Conservation (phyloP, 208 protist genomes). For the Leishmania aethiopica region DNA sequence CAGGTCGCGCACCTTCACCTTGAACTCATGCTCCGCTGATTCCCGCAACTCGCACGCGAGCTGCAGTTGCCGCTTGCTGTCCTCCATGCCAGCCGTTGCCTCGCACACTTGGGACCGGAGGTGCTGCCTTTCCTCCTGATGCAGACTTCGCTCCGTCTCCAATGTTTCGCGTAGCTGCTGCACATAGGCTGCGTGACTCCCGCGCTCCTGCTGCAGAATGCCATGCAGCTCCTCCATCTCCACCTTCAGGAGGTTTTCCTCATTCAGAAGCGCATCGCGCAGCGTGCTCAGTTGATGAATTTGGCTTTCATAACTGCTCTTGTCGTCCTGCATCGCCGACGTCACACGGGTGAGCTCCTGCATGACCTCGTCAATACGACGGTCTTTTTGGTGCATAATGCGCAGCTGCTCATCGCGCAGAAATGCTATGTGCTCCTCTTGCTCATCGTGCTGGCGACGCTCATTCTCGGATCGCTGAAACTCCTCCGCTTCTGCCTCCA, state of each 20-base stretch:
- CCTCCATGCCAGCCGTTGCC: slow-evolving; percentile 41
- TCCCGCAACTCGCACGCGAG: slow-evolving; percentile 46
- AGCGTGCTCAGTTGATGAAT: slow-evolving; percentile 55
- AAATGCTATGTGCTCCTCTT: slow-evolving; percentile 68
- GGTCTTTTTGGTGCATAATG: slow-evolving; percentile 59
- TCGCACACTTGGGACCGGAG: slow-evolving; percentile 40
- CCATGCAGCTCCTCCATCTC: slow-evolving; percentile 51
- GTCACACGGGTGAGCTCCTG: slow-evolving; percentile 49
- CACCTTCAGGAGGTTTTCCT: slow-evolving; percentile 47
- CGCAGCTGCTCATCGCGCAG: slow-evolving; percentile 70
- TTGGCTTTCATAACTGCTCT: slow-evolving; percentile 43
- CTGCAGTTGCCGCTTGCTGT: slow-evolving; percentile 51
- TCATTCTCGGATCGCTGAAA: slow-evolving; percentile 73
- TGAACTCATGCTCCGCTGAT: slow-evolving; percentile 42
- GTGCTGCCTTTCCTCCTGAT: slow-evolving; percentile 42
- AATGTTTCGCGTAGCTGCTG: slow-evolving; percentile 47
- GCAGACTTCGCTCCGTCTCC: slow-evolving; percentile 29
- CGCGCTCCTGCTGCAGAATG: slow-evolving; percentile 39
- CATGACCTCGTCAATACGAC: slow-evolving; percentile 57
- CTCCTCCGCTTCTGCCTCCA: slow-evolving; percentile 74
- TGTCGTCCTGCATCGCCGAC: slow-evolving; percentile 40
- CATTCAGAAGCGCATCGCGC: slow-evolving; percentile 73
- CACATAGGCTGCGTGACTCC: slow-evolving; percentile 37
- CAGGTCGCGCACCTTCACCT: slow-evolving; percentile 44
- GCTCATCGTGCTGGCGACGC: slow-evolving; percentile 66